A percentile compares a stretch with the other conserved stretches of the same genome.
Evolutionary conservation across 2,329 filamentous ascomycete species (phyloP).

Genomic region (Sarocladium strictum): DNA sequence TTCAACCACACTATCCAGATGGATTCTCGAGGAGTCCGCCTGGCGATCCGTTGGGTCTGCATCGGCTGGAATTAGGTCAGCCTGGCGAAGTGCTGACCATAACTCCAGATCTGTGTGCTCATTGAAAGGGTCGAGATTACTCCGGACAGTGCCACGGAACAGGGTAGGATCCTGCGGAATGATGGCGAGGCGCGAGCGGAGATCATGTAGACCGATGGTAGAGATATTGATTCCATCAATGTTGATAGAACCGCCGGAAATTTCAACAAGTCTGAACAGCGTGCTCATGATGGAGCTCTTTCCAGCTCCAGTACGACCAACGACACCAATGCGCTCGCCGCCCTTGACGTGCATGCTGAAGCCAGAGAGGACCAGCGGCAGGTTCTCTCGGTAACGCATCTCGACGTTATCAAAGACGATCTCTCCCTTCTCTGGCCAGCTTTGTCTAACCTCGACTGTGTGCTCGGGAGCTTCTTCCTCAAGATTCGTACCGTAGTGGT

Average conservation of each 20-base stretch:
- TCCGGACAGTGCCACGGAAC: constrained; percentile 73
- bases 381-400: constrained; percentile 69
- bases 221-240: constrained; percentile 66
- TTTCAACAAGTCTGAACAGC: constrained; percentile 69
- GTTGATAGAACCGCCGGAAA: constrained; percentile 55
- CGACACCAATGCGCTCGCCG: constrained; percentile 75
- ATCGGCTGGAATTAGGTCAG: constrained; percentile 59
- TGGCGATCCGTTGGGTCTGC: constrained; percentile 58
- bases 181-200: constrained; percentile 71
- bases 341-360: constrained; percentile 66
- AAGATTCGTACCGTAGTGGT: constrained; percentile 81
- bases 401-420: constrained; percentile 69
- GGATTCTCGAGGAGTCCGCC: constrained; percentile 63
- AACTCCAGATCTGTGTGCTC: constrained; percentile 73
- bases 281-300: constrained; percentile 82
- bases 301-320: constrained; percentile 75
- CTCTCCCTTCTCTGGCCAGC: constrained; percentile 84
- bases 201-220: constrained; percentile 66
- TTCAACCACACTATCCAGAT: constrained; percentile 79
- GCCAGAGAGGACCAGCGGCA: constrained; percentile 68
- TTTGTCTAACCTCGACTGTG: constrained; percentile 62
- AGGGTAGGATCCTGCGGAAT: constrained; percentile 82
- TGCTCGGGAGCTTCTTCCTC: constrained; percentile 86
- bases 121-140: constrained; percentile 74
- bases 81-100: constrained; percentile 72